Conservation (phyloP, 768 basidiomycete species). For the Gyrodon lividus region DNA sequence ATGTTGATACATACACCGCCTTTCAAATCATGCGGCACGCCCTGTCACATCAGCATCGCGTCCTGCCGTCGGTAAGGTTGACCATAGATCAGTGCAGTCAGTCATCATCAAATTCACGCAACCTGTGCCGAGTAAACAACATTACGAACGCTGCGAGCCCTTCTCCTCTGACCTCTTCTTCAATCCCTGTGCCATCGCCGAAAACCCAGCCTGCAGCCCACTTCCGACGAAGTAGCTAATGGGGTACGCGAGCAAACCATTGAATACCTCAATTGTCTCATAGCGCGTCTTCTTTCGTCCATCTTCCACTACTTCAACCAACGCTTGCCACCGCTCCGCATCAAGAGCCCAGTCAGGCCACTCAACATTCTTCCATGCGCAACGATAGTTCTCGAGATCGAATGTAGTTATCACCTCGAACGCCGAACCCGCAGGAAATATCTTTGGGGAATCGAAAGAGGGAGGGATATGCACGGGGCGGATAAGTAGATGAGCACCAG, state of each 20-base stretch:
- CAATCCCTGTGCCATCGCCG: constrained; percentile 55
- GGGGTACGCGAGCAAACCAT: constrained; percentile 53
- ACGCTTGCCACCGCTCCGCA: constrained; percentile 63
- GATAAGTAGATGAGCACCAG: constrained; percentile 49
- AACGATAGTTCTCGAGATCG: constrained; percentile 53
- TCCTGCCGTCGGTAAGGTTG: neutral
- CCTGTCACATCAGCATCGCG: too few relatives aligned
- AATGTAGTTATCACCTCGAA: constrained; percentile 48
- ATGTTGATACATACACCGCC: neutral
- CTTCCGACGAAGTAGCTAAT: constrained; percentile 44
- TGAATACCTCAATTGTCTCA: constrained; percentile 62
- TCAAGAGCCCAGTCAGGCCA: constrained; percentile 48
- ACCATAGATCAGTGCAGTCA: too few relatives aligned
- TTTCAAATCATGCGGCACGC: too few relatives aligned
- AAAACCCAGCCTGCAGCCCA: constrained; percentile 45
- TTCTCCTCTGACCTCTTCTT: constrained; percentile 49
- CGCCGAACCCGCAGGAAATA: constrained; percentile 37
- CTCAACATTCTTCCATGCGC: constrained; percentile 51
- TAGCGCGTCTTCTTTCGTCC: constrained; percentile 55
- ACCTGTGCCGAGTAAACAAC: neutral
- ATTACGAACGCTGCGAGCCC: neutral
- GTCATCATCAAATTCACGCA: neutral
- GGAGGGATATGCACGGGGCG: constrained; percentile 59
- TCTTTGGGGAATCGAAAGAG: constrained; percentile 41
- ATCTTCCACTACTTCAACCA: constrained; percentile 44